Conservation (phyloP, 139 green algal species). For the Dunaliella primolecta region DNA sequence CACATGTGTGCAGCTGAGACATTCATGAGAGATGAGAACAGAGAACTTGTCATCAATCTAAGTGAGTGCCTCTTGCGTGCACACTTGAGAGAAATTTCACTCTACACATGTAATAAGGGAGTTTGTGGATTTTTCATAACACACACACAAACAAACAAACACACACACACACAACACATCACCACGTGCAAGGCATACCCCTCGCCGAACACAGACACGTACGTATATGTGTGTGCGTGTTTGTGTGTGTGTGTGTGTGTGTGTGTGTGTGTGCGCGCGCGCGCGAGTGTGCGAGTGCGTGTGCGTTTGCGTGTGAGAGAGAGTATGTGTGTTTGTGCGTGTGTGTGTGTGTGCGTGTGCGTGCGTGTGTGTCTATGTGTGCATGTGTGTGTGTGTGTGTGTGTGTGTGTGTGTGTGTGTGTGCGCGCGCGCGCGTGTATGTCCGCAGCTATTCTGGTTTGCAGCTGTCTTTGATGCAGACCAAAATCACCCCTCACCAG, state of each 20-base stretch:
- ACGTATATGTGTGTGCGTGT: not conserved
- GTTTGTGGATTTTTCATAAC: no score
- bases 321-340: not conserved
- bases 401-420: not conserved
- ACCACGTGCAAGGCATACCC: no score
- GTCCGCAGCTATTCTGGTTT: not conserved
- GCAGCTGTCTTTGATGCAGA: not conserved
- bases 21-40: no score
- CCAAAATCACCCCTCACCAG: not conserved
- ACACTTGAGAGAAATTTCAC: no score
- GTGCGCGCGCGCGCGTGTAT: not conserved
- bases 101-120: no score
- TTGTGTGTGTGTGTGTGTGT: not conserved
- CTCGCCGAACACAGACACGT: not conserved
- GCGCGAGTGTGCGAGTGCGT: not conserved
- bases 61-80: no score
- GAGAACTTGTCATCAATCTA: no score
- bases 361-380: not conserved
- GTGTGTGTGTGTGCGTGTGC: not conserved
- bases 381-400: not conserved
- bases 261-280: not conserved
- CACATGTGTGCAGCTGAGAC: no score
- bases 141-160: no score
- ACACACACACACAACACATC: no score
- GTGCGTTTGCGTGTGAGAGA: not conserved